Evolutionary conservation across 139 green algal genomes (phyloP).

Genomic region (Haematococcus sp.): DNA sequence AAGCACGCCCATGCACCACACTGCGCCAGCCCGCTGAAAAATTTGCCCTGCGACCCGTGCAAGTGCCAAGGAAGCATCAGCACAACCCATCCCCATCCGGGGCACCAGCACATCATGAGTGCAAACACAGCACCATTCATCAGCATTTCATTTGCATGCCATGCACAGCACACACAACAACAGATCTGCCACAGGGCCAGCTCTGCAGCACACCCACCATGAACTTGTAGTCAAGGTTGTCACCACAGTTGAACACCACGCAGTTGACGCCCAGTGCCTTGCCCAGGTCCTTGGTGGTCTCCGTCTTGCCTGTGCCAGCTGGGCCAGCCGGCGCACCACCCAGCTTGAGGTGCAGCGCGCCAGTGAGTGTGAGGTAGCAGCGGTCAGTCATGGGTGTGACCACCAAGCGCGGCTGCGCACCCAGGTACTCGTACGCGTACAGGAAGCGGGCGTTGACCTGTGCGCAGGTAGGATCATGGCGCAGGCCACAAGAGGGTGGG

Average conservation of each 20-base stretch:
- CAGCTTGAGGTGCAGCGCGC: constrained; percentile 84
- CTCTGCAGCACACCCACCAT: constrained; percentile 34
- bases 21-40: constrained; percentile 82
- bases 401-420: constrained; percentile 78
- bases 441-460: constrained; percentile 74
- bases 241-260: constrained; percentile 92
- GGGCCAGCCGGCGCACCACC: constrained; percentile 80
- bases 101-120: too few species aligned
- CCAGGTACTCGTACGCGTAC: constrained; percentile 91
- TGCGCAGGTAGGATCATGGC: too few species aligned
- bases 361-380: constrained; percentile 89
- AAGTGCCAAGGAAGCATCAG: too few species aligned
- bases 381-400: constrained; percentile 86
- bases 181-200: too few species aligned
- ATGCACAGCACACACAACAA: background rate
- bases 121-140: too few species aligned
- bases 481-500: too few species aligned
- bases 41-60: constrained; percentile 74
- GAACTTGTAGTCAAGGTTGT: constrained; percentile 87
- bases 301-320: constrained; percentile 81
- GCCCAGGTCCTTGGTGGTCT: constrained; percentile 88
- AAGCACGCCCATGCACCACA: constrained; percentile 87
- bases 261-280: constrained; percentile 86
- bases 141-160: too few species aligned
- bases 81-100: too few species aligned